A percentile compares a stretch with the other conserved stretches of the same genome.
phyloP scores from a whole-genome alignment of 1,284 basidiomycete species.

The Puccinia polysora region DNA sequence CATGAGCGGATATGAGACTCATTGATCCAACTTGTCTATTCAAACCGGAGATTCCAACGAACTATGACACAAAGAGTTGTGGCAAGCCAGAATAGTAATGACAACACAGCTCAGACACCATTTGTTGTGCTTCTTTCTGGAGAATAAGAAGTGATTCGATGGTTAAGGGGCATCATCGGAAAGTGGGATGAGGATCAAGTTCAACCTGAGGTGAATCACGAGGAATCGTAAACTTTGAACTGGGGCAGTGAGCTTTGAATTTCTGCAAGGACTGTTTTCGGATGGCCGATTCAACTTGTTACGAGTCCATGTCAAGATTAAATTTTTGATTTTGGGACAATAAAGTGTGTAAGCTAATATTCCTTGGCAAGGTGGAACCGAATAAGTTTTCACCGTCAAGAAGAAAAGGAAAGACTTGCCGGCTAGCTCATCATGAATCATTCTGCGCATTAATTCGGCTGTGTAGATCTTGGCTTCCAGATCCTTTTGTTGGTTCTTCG shows the following conservation, averaged over 20 bases:
- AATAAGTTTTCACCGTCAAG: neutral
- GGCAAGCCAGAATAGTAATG: too few species aligned
- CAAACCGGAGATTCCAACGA: too few species aligned
- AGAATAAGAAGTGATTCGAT: neutral
- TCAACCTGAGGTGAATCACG: constrained; percentile 1
- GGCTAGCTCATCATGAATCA: constrained; percentile 24
- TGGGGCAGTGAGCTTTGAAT: constrained; percentile 9
- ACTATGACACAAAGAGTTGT: too few species aligned
- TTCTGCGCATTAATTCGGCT: neutral
- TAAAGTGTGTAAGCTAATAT: neutral
- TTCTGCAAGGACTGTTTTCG: constrained; percentile 31
- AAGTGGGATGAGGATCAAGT: neutral
- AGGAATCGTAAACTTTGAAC: constrained; percentile 15
- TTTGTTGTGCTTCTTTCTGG: too few species aligned
- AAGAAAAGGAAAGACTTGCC: neutral
- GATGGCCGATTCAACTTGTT: constrained; percentile 20
- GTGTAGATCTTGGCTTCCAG: constrained; percentile 15
- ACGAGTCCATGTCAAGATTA: neutral
- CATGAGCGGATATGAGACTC: too few species aligned
- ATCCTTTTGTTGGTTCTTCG: neutral
- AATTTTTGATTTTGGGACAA: neutral
- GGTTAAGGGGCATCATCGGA: neutral
- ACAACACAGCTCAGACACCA: too few species aligned
- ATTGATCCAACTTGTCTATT: too few species aligned
- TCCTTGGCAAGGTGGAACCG: neutral